Evolutionary conservation across 176 grass and related monocot genomes (phyloP).

Genomic region (Ananas comosus): DNA sequence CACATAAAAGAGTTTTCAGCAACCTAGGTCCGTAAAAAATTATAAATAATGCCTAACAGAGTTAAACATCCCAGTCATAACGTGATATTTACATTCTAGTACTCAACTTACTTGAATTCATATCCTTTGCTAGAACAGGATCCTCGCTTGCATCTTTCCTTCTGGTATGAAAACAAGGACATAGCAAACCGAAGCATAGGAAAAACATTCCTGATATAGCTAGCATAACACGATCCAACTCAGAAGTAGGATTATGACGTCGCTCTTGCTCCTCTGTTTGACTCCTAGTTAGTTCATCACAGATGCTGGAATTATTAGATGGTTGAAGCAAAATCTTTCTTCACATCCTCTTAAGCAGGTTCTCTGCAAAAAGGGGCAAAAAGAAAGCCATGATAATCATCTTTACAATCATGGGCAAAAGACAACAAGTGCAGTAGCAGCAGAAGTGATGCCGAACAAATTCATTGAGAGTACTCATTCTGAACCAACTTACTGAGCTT

Average conservation of each 20-base stretch:
- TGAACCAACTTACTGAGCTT: no score
- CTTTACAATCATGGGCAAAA: no score
- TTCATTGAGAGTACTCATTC: no score
- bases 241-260: constrained; percentile 14
- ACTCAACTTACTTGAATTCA: constrained; percentile 46
- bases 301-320: background rate
- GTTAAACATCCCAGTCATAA: no score
- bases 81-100: no score
- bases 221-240: constrained; percentile 33
- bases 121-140: constrained; percentile 38
- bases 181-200: constrained; percentile 56
- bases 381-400: no score
- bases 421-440: no score
- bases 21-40: no score
- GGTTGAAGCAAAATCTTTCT: background rate
- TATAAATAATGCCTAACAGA: no score
- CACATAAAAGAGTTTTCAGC: no score
- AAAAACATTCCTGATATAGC: constrained; percentile 42
- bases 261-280: constrained; percentile 26
- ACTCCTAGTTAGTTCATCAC: constrained; percentile 17
- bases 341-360: constrained; percentile 13
- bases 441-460: no score
- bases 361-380: background rate
- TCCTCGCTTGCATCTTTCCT: constrained; percentile 52
- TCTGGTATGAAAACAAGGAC: constrained; percentile 64